Evolutionary conservation across 2,329 filamentous ascomycete genomes (phyloP).

Genomic region (Beauveria rudraprayagi): DNA sequence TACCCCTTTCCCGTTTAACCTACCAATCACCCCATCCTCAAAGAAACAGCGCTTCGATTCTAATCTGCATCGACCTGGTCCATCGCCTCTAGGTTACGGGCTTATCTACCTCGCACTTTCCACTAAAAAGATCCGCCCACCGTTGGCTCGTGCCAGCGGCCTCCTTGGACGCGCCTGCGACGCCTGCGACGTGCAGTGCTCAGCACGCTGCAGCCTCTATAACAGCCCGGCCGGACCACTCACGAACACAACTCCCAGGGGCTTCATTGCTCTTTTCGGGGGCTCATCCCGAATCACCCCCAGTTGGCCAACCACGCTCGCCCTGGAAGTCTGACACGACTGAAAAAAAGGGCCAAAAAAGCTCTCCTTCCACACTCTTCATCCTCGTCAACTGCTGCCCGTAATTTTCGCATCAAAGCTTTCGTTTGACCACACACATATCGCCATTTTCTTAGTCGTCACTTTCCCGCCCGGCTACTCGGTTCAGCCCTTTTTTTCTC

Average conservation of each 20-base stretch:
- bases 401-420: neutral
- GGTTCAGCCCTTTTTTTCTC: neutral
- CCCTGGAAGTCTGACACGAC: neutral
- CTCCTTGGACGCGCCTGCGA: neutral
- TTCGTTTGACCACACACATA: neutral
- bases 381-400: neutral
- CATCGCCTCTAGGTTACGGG: neutral
- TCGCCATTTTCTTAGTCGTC: neutral
- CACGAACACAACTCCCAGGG: constrained; percentile 2
- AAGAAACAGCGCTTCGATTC: neutral
- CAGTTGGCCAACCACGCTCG: neutral
- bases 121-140: constrained; percentile 1
- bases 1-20: neutral
- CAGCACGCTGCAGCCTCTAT: neutral
- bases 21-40: neutral
- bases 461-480: neutral
- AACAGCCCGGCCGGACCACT: neutral
- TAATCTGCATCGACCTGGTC: neutral
- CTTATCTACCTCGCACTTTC: neutral
- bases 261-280: neutral
- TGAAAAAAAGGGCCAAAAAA: constrained; percentile 4
- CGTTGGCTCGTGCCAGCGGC: constrained; percentile 1
- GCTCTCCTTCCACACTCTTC: constrained; percentile 1
- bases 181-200: neutral
- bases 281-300: neutral